Conservation (phyloP, 2,329 filamentous ascomycete genomes). For the Colletotrichum endophyticum region DNA sequence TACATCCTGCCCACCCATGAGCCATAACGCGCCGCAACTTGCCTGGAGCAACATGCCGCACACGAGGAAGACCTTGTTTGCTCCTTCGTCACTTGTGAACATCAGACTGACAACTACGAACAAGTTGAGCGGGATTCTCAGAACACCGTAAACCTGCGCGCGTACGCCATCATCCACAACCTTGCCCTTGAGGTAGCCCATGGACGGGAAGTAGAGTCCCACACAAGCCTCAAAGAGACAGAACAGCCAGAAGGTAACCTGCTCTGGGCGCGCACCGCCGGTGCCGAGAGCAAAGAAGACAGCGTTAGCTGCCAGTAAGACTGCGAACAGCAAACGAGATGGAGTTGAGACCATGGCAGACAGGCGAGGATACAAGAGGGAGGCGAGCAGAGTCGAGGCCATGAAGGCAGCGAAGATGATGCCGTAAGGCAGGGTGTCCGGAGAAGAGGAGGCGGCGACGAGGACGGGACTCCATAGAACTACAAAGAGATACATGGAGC, state of each 20-base stretch:
- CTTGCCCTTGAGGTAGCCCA: slow-evolving; percentile 56
- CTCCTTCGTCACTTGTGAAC: slow-evolving; percentile 33
- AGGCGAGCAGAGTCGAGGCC: slow-evolving; percentile 64
- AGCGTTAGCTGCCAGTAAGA: slow-evolving; percentile 40
- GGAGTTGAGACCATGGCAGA: slow-evolving; percentile 14
- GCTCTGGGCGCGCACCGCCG: slow-evolving; percentile 35
- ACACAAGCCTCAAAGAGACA: slow-evolving; percentile 61
- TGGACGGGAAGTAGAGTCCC: slow-evolving; percentile 60
- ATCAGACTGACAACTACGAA: slow-evolving; percentile 57
- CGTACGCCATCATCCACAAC: slow-evolving; percentile 57
- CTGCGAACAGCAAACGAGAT: slow-evolving; percentile 34
- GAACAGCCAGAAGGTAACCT: slow-evolving; percentile 56
- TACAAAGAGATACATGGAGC: slow-evolving; percentile 64
- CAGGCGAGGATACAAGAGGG: slow-evolving; percentile 48
- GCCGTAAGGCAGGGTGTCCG: slow-evolving; percentile 44
- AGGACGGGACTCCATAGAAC: slow-evolving; percentile 64
- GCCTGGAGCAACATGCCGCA: slow-evolving; percentile 34
- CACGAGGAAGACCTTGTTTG: slow-evolving; percentile 31
- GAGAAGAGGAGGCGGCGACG: slow-evolving; percentile 34
- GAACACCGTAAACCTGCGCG: slow-evolving; percentile 56
- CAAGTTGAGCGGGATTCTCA: slow-evolving; percentile 62
- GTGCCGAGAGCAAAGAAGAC: slow-evolving; percentile 39
- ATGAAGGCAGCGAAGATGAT: slow-evolving; percentile 64
- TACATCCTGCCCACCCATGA: slow-evolving; percentile 14
- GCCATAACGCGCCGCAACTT: slow-evolving; percentile 31